phyloP scores from a whole-genome alignment of 345 rosid species.

The Aquilaria sinensis region DNA sequence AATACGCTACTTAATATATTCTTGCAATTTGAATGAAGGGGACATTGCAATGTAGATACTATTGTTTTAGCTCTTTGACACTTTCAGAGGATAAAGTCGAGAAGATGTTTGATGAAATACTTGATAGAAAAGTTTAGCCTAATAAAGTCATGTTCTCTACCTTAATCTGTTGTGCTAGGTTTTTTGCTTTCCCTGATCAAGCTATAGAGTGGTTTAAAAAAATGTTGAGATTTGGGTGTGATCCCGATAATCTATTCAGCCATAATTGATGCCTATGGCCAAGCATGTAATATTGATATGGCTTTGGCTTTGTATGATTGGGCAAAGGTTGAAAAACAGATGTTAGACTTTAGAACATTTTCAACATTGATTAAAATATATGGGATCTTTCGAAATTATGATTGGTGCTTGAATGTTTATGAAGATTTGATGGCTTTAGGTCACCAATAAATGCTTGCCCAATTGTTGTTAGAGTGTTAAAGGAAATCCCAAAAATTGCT shows the following conservation, averaged over 20 bases:
- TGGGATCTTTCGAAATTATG: constrained; percentile 54
- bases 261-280: constrained; percentile 84
- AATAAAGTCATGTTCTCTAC: constrained; percentile 1
- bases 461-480: constrained; percentile 80
- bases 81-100: too few species aligned
- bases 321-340: constrained; percentile 82
- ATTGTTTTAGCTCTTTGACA: too few species aligned
- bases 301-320: constrained; percentile 88
- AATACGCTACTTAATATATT: too few species aligned
- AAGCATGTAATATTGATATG: constrained; percentile 62
- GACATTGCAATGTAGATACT: too few species aligned
- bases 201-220: too few species aligned
- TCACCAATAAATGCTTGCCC: constrained; percentile 1
- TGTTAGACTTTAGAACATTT: constrained; percentile 52
- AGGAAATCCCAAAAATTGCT: constrained; percentile 81
- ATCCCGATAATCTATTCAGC: constrained; percentile 59
- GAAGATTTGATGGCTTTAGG: constrained; percentile 90
- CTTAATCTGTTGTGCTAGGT: neutral
- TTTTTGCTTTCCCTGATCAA: too few species aligned
- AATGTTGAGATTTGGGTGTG: constrained; percentile 46
- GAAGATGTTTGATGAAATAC: too few species aligned
- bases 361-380: constrained; percentile 71
- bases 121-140: too few species aligned
- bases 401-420: constrained; percentile 82
- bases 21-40: too few species aligned